Base-by-base conservation (phyloP, 106 monocot genomes). In the Dioscorea zingiberensis region DNA sequence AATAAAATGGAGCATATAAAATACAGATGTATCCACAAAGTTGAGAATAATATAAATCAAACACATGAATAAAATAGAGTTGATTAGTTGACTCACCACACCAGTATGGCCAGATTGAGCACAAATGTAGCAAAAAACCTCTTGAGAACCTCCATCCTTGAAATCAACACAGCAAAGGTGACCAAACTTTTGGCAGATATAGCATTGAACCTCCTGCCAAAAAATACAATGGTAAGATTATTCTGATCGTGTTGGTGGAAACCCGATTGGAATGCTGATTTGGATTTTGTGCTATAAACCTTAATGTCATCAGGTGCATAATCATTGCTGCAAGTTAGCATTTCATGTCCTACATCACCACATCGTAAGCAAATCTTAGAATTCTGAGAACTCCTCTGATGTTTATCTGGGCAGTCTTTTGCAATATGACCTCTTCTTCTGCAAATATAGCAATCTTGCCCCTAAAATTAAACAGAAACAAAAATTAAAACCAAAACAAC, bases 141-240 rank as follows among this genome's bases (percentile, higher is more conserved):
- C 75, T 63, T 25, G 73, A 13, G 92, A 73, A 76, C 70, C 68
- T 51, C 47, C 72, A 51, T 81, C 83, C 0, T 57, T 27, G 53
- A 75, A 71, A 30, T 84, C 79, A 18, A 73, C 78, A 73, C 97
- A 97, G 72, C 97, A 97, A 25, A 97, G 79, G 71, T 97, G 97
- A 22, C 97, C 97, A 63, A 84, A 76, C 8, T 71, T 68, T 21
- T 86, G 71, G 84, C 97, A 97, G 21, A 97, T 62, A 60, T 97
- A 97, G 70, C 92, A 97, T 77, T 89, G 85, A 67, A 89, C 83
- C 67, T 84, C 84, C 97, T 97, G 81, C 47, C 62, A 10, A 75
- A 75, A 77, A 59, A 58, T 17, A 63, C 56, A 38, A 38, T 38
- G 38, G 25, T 28, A 19, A 70, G 18, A 25, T 11, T 25, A 54